A percentile compares a stretch with the other conserved stretches of the same genome.
Evolutionary conservation across 176 grass and related monocot genomes (phyloP).

Genomic region (Lolium rigidum): DNA sequence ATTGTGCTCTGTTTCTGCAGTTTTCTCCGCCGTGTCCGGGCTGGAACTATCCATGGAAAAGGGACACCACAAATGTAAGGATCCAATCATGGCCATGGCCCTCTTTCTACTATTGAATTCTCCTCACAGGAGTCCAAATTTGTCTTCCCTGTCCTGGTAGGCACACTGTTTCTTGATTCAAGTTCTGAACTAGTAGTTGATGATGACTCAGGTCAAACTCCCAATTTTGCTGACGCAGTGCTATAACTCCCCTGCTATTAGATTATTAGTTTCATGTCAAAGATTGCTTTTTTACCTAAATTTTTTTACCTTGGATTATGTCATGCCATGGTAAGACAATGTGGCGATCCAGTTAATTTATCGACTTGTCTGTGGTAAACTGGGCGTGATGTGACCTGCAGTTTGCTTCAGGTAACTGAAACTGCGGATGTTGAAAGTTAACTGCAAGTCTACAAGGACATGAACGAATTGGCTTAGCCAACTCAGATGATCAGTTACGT

Average conservation of each 20-base stretch:
- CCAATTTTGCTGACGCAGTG: conserved; percentile 2
- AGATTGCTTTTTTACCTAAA: not conserved
- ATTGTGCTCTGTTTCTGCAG: conserved; percentile 53
- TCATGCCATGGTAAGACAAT: not conserved
- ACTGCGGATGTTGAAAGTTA: conserved; percentile 9
- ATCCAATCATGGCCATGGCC: conserved; percentile 27
- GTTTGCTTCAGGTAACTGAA: not conserved
- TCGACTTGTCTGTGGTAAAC: conserved; percentile 8
- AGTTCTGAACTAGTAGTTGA: not conserved
- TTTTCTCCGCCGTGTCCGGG: conserved; percentile 97
- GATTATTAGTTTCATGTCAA: not conserved
- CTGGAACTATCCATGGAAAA: conserved; percentile 90
- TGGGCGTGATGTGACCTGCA: not conserved
- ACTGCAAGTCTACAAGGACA: not conserved
- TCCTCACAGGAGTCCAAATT: conserved; percentile 18
- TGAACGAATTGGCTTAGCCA: conserved; percentile 20
- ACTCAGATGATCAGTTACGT: conserved; percentile 18
- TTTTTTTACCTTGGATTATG: not conserved
- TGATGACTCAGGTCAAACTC: conserved; percentile 36
- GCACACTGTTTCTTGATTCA: conserved; percentile 24
- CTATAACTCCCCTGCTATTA: not conserved
- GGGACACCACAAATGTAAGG: conserved; percentile 98
- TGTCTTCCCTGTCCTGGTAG: not conserved
- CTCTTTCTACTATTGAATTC: conserved; percentile 31
- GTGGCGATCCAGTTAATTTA: not conserved